Evolutionary conservation across 768 basidiomycete species (phyloP), one percentile per base, ranked within the genome.

Genomic region (Naematelia aurantialba): DNA sequence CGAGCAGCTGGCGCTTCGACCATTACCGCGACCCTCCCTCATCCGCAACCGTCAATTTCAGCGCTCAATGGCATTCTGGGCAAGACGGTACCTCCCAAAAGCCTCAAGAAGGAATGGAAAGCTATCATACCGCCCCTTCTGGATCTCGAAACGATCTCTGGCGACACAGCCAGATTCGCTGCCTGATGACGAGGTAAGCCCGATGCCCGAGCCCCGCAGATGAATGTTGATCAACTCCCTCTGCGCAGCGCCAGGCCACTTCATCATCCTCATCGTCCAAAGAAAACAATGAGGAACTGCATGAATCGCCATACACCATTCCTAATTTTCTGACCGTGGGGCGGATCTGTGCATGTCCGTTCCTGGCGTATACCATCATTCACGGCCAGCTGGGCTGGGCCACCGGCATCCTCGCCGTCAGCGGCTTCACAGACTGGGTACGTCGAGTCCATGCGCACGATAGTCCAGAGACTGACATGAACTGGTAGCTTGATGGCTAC

Each of bases 401-500:
- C 14, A 90, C 92, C 0, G 83, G 85, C 2, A 76, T 99, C 22
- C 82, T 99, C 13, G 84, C 88, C 5, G 93, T 91, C 69, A 92
- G 93, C 1, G 92, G 93, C n/a, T 78, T 92, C 55, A 90, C 90
- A 3, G 96, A 98, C 77, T 78, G 87, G 81, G 93, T 97, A 69
- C 73, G 88, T 55, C n/a, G 25, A 21, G 4, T 30, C 29, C 30
- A 19, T 31, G 25, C 34, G 5, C 47, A 57, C 44, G 22, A 19
- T 24, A 29, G 26, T 13, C 19, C 46, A 4, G 5, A 29, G 51
- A 21, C 53, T 63, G 30, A 58, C 45, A 27, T n/a, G n/a, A n/a
- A n/a, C n/a, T 19, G 76, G 19, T 31, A 98, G 94, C 83, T 86
- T 56, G 96, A 99, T 69, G 96, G 96, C 0, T 97, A 80, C 73